Conservation (phyloP, 192 early-diverging fungal species). For the Irineochytrium annulatum region DNA sequence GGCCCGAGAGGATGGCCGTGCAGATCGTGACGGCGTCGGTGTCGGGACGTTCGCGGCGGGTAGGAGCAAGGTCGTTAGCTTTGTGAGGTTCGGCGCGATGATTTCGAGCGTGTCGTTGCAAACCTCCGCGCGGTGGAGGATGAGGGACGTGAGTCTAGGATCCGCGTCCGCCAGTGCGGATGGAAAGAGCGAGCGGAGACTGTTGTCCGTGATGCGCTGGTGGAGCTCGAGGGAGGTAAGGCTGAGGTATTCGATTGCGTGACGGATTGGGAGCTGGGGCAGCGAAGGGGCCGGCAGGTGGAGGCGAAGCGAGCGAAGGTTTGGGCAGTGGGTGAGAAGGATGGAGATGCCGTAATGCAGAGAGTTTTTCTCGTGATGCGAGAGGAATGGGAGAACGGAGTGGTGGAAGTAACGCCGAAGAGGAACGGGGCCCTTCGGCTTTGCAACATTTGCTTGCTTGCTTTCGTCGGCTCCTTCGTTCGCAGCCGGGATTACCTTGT, state of each 20-base stretch:
- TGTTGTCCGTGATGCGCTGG: slow-evolving; percentile 8
- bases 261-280: neutral
- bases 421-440: neutral
- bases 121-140: neutral
- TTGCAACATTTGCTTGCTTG: neutral
- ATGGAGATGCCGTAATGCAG: slow-evolving; percentile 19
- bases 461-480: neutral
- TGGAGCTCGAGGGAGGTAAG: slow-evolving; percentile 6
- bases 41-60: neutral
- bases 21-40: neutral
- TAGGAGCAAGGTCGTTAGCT: neutral
- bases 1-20: neutral
- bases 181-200: too few relatives aligned
- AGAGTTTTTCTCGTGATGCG: neutral
- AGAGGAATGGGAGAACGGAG: neutral
- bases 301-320: slow-evolving; percentile 14
- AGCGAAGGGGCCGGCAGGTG: slow-evolving; percentile 12
- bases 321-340: slow-evolving; percentile 21
- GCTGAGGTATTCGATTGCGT: neutral
- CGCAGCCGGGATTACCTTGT: neutral
- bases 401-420: neutral
- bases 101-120: neutral
- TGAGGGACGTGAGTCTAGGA: neutral
- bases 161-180: neutral
- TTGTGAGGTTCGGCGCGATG: neutral